phyloP scores from a whole-genome alignment of 2,329 filamentous ascomycete species.

The Ophioceras dolichostomum region DNA sequence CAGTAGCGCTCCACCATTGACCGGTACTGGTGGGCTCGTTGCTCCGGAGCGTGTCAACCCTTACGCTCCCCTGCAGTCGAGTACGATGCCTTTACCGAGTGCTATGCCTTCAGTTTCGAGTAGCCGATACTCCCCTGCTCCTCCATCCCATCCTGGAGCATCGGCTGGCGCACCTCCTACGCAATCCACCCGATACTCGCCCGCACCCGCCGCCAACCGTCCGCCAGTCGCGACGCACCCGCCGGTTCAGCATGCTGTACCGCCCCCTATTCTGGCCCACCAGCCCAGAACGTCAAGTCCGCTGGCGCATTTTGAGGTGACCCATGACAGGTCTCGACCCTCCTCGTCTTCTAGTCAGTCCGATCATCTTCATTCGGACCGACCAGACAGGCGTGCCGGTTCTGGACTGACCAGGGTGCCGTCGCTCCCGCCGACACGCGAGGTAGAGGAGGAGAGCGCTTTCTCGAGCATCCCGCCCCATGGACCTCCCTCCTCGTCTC shows the following conservation, averaged over 20 bases:
- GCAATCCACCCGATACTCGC: conserved; percentile 40
- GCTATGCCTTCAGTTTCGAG: conserved; percentile 17
- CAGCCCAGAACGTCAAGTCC: conserved; percentile 55
- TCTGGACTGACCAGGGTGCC: conserved; percentile 42
- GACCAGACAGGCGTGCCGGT: conserved; percentile 36
- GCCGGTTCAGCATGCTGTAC: conserved; percentile 17
- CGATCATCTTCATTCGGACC: conserved; percentile 29
- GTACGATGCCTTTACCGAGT: conserved; percentile 9
- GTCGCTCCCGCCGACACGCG: conserved; percentile 47
- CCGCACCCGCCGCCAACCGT: conserved; percentile 27
- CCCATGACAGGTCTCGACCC: conserved; percentile 22
- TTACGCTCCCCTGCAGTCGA: conserved; percentile 33
- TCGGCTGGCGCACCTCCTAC: conserved; percentile 23
- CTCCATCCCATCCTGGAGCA: no score
- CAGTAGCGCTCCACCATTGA: no score
- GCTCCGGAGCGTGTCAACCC: conserved; percentile 39
- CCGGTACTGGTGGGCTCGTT: conserved; percentile 24
- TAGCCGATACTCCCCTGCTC: conserved; percentile 51
- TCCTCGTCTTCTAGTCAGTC: conserved; percentile 15
- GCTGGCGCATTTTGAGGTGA: conserved; percentile 49
- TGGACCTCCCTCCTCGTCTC: no score
- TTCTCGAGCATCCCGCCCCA: no score
- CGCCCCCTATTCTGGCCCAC: conserved; percentile 39
- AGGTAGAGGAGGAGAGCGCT: conserved; percentile 44
- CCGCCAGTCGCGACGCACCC: conserved; percentile 26